These are phyloP conservation scores for Colletotrichum musae DNA, from an alignment of 2,329 filamentous ascomycete genomes.

Conservation along the genomic window DNA sequence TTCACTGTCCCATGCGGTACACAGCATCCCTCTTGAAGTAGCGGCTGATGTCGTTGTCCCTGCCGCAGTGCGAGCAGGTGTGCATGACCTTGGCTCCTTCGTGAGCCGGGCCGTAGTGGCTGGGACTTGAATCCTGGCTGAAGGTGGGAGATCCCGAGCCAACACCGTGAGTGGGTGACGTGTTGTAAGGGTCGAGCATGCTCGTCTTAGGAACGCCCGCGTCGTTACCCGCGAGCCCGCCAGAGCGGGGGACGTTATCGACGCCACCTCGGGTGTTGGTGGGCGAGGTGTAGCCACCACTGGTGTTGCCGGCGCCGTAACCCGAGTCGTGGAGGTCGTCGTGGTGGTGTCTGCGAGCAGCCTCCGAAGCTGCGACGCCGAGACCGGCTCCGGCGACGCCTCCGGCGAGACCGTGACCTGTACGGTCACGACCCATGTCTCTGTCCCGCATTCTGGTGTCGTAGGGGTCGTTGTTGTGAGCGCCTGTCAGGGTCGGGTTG, in stretches of 20 bases:
- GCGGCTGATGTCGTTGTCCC: slow-evolving; percentile 42
- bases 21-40: slow-evolving; percentile 43
- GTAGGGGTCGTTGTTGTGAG: slow-evolving; percentile 28
- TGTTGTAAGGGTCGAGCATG: slow-evolving; percentile 41
- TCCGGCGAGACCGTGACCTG: slow-evolving; percentile 30
- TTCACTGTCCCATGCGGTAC: slow-evolving; percentile 36
- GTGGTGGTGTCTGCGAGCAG: slow-evolving; percentile 33
- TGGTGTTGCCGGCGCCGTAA: slow-evolving; percentile 3
- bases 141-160: slow-evolving; percentile 26
- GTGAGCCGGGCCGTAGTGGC: slow-evolving; percentile 42
- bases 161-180: slow-evolving; percentile 8
- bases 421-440: slow-evolving; percentile 39
- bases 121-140: slow-evolving; percentile 35
- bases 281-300: slow-evolving; percentile 13
- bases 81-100: slow-evolving; percentile 42
- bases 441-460: slow-evolving; percentile 38
- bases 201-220: slow-evolving; percentile 32
- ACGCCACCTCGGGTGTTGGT: slow-evolving; percentile 17
- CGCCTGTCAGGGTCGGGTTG: slow-evolving; percentile 30
- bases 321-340: slow-evolving; percentile 32
- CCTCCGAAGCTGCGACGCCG: slow-evolving; percentile 29
- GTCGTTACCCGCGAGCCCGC: slow-evolving; percentile 16
- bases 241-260: slow-evolving; percentile 13
- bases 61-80: slow-evolving; percentile 38
- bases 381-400: slow-evolving; percentile 32